phyloP scores from a whole-genome alignment of 345 rosid species.

The Lepidium africanum region DNA sequence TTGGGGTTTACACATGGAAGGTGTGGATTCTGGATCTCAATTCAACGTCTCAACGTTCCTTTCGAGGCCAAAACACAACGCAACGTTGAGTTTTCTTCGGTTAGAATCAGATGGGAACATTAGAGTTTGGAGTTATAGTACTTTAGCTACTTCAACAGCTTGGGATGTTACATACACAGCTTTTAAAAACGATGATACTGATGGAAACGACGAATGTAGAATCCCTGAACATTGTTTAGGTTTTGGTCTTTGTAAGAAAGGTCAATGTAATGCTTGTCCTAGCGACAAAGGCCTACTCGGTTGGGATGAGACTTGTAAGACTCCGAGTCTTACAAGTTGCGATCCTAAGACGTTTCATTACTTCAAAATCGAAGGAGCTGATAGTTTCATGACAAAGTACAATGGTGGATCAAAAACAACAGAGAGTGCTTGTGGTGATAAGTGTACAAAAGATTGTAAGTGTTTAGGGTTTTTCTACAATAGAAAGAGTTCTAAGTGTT shows the following conservation, averaged over 20 bases:
- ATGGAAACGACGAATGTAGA: conserved; percentile 30
- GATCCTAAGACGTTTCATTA: conserved; percentile 21
- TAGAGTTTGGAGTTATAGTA: conserved; percentile 34
- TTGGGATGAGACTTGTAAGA: conserved; percentile 39
- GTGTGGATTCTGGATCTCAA: neutral
- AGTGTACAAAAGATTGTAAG: conserved; percentile 49
- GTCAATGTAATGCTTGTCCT: conserved; percentile 33
- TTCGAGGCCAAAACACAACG: conserved; percentile 35
- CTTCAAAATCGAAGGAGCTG: conserved; percentile 44
- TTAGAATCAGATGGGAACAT: conserved; percentile 50
- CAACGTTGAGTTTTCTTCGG: conserved; percentile 35
- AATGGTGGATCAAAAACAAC: conserved; percentile 34
- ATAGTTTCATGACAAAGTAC: conserved; percentile 40
- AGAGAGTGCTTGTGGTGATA: conserved; percentile 39
- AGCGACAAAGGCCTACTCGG: conserved; percentile 29
- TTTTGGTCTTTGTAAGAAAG: conserved; percentile 27
- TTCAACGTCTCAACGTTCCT: conserved; percentile 9
- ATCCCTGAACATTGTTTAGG: conserved; percentile 22
- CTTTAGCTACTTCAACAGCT: conserved; percentile 22
- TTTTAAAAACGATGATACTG: conserved; percentile 18
- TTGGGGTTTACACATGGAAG: conserved; percentile 14
- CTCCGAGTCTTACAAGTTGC: conserved; percentile 15
- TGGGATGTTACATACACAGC: conserved; percentile 41
- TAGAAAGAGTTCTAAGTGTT: conserved; percentile 36
- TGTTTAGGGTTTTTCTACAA: conserved; percentile 56